Evolutionary conservation across 345 rosid species (phyloP), one percentile per base, ranked within the genome.

Genomic region (Pistacia atlantica): DNA sequence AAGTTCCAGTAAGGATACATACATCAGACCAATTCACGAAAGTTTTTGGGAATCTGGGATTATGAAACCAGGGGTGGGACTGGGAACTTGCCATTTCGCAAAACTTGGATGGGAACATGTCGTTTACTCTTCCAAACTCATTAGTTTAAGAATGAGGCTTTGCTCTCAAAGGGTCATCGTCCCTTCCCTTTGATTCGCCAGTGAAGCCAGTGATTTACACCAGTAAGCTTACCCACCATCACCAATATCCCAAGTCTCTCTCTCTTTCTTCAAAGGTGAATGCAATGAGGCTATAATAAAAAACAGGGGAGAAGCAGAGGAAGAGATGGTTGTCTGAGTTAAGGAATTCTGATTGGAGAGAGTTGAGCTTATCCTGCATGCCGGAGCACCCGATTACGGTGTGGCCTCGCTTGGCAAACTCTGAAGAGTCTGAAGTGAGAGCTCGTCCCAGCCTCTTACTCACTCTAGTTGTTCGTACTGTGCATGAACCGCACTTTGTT

Each of bases 321-420:
- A 95, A 84, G 86, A 93, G 92, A 84, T 93, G 97, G 49, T 80
- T 84, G 17, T 73, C 83, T 37, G 91, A 77, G 58, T 87, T 77
- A 10, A 86, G 37, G 65, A 95, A 84, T 52, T 88, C 89, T 46
- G 93, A 84, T 45, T 88, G 90, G 76, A 93, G 95, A 56, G 93
- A 76, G 73, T 83, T 75, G 83, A 93, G 93, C 75, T 81, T 90
- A 52, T 93, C 98, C 79, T 86, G 93, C 28, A 92, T 31, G 69
- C 98, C 98, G 54, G 98, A 89, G 86, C 99, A 93, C 64, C 99
- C 99, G 75, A 95, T 89, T 8, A 92, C 81, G n/a, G 93, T 77
- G 83, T 95, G 99, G 38, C 98, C 99, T 79, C 91, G 83, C 84
- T 90, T 93, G 16, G 96, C 93, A 37, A 95, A 74, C 88, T 95